Evolutionary conservation across 768 basidiomycete genomes (phyloP).

Genomic region (Podaxis pistillaris): DNA sequence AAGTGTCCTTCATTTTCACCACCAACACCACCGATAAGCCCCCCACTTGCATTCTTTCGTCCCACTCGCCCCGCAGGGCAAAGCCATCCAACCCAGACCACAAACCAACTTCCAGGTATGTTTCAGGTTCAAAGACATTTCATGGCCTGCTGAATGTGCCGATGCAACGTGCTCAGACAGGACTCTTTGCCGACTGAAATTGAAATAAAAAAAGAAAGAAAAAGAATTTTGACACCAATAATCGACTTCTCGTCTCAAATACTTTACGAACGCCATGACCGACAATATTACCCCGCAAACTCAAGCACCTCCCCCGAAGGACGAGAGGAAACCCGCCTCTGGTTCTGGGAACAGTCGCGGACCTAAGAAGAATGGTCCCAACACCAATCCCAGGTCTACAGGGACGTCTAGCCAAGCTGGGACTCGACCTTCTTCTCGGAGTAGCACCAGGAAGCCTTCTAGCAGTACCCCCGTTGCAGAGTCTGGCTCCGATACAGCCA

Average conservation of each 20-base stretch:
- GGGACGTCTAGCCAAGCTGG: conserved; percentile 42
- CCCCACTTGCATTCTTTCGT: conserved; percentile 49
- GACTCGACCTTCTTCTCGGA: conserved; percentile 60
- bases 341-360: conserved; percentile 47
- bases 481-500: conserved; percentile 71
- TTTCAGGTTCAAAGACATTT: conserved; percentile 2
- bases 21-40: conserved; percentile 43
- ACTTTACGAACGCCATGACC: conserved; percentile 85
- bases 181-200: conserved; percentile 25
- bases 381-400: conserved; percentile 41
- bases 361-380: conserved; percentile 58
- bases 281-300: conserved; percentile 69
- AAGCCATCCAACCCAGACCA: conserved; percentile 57
- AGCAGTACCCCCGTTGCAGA: conserved; percentile 46
- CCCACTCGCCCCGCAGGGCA: conserved; percentile 93
- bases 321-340: conserved; percentile 65
- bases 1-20: conserved; percentile 49
- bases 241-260: conserved; percentile 42
- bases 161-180: conserved; percentile 16
- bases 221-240: conserved; percentile 33
- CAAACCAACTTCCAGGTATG: conserved; percentile 41
- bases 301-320: conserved; percentile 59
- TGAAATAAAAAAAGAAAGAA: conserved; percentile 41
- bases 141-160: conserved; percentile 7
- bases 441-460: conserved; percentile 61